Evolutionary conservation across 148 eudicot species (phyloP).

Genomic region (Spergularia bocconei): DNA sequence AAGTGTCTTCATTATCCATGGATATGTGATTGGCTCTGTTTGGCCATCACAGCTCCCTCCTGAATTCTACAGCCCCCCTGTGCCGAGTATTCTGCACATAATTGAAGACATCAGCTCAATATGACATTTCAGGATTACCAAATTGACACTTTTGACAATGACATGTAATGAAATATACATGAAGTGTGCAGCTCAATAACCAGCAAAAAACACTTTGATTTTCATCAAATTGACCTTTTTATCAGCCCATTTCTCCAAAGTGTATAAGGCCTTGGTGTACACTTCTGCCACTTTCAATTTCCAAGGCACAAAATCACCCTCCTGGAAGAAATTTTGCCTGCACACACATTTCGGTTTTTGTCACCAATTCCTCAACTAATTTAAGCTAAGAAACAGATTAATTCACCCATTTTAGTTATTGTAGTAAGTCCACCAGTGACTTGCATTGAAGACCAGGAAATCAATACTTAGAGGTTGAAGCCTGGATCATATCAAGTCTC

Average conservation of each 20-base stretch:
- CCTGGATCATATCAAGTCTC: conserved; percentile 55
- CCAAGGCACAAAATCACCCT: conserved; percentile 45
- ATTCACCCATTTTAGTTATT: conserved; percentile 49
- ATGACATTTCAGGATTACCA: background rate
- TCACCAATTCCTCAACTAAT: background rate
- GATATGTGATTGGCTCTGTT: conserved; percentile 47
- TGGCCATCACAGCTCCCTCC: conserved; percentile 52
- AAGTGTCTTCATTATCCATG: conserved; percentile 49
- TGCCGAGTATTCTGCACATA: conserved; percentile 5
- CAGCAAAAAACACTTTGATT: conserved; percentile 45
- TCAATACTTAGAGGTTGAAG: conserved; percentile 41
- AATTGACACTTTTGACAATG: background rate
- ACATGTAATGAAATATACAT: conserved; percentile 19
- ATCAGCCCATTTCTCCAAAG: conserved; percentile 68
- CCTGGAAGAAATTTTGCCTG: conserved; percentile 58
- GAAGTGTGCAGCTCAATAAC: conserved; percentile 59
- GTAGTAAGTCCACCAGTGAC: conserved; percentile 75
- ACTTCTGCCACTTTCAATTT: conserved; percentile 48
- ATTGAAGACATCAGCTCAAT: background rate
- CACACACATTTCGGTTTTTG: background rate
- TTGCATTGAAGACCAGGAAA: conserved; percentile 61
- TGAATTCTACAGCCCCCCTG: conserved; percentile 68
- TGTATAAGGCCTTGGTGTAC: conserved; percentile 46
- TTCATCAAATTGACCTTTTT: conserved; percentile 31
- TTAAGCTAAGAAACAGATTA: background rate